These are phyloP conservation scores for Aspergillus ostianus DNA, from an alignment of 495 filamentous ascomycete species.

Conservation along the genomic window DNA sequence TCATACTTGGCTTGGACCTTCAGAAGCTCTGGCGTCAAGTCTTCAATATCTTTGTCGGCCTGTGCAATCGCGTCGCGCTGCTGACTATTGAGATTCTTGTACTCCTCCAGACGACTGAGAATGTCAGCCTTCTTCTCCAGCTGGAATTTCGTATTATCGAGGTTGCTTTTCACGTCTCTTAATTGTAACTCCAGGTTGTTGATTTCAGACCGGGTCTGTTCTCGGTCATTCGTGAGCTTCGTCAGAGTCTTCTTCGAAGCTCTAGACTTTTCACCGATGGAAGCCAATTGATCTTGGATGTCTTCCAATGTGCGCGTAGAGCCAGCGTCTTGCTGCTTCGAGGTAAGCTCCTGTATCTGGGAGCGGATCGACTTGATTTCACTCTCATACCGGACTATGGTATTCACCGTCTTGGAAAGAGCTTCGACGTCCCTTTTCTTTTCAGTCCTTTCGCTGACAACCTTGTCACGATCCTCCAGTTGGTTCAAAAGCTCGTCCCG, in stretches of 20 bases:
- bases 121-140: conserved; percentile 75
- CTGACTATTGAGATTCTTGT: conserved; percentile 61
- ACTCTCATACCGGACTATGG: conserved; percentile 67
- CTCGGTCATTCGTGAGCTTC: conserved; percentile 65
- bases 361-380: conserved; percentile 67
- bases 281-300: conserved; percentile 72
- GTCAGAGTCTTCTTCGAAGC: conserved; percentile 58
- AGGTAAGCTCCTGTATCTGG: conserved; percentile 67
- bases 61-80: conserved; percentile 65
- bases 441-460: conserved; percentile 61
- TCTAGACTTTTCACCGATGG: conserved; percentile 64
- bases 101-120: conserved; percentile 65
- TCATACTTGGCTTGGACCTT: conserved; percentile 72
- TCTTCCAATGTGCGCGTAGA: conserved; percentile 70
- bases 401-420: conserved; percentile 70
- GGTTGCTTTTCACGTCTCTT: conserved; percentile 64
- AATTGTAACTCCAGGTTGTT: conserved; percentile 68
- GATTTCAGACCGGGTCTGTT: conserved; percentile 64
- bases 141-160: conserved; percentile 66
- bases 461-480: conserved; percentile 71
- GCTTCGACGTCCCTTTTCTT: conserved; percentile 72
- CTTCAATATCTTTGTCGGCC: conserved; percentile 67
- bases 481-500: conserved; percentile 59
- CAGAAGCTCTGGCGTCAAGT: conserved; percentile 67
- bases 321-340: conserved; percentile 66